phyloP scores from a whole-genome alignment of 805 yeast genomes.

The Candida insectalens region DNA sequence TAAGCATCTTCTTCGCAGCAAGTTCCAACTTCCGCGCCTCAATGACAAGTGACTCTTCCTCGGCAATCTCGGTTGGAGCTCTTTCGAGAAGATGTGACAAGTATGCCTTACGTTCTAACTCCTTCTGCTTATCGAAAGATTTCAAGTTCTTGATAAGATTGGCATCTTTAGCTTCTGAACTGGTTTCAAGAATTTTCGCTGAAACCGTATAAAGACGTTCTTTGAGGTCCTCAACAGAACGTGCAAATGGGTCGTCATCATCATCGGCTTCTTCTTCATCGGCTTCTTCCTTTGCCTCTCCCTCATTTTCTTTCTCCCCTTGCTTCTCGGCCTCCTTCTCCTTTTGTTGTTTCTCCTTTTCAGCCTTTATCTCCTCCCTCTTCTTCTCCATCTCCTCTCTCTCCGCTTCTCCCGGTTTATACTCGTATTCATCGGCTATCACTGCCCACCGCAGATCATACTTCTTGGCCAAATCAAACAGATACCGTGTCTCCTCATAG shows the following conservation, averaged over 20 bases:
- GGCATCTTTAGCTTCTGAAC: slow-evolving; percentile 29
- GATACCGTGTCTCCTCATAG: slow-evolving; percentile 64
- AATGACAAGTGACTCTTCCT: slow-evolving; percentile 87
- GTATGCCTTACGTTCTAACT: slow-evolving; percentile 72
- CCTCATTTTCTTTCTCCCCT: neutral
- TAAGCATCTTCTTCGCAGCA: slow-evolving; percentile 80
- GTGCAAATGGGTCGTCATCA: slow-evolving; percentile 2
- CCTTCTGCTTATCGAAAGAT: slow-evolving; percentile 59
- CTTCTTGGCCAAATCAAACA: slow-evolving; percentile 58
- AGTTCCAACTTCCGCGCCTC: slow-evolving; percentile 90
- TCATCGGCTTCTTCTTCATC: neutral
- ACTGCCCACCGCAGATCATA: slow-evolving; percentile 66
- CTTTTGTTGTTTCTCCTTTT: neutral
- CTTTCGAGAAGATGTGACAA: slow-evolving; percentile 67
- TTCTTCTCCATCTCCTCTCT: neutral
- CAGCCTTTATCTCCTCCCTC: neutral
- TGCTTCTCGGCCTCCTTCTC: neutral
- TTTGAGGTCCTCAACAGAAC: slow-evolving; percentile 73
- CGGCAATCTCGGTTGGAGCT: slow-evolving; percentile 95
- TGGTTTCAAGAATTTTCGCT: slow-evolving; percentile 36
- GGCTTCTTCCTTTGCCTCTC: neutral
- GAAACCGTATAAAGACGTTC: slow-evolving; percentile 70
- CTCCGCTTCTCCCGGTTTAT: slow-evolving; percentile 23
- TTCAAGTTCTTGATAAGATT: slow-evolving; percentile 50
- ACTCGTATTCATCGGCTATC: slow-evolving; percentile 50